Evolutionary conservation across 73 alveolate species (phyloP).

Genomic region (Symbiodinium pilosum): DNA sequence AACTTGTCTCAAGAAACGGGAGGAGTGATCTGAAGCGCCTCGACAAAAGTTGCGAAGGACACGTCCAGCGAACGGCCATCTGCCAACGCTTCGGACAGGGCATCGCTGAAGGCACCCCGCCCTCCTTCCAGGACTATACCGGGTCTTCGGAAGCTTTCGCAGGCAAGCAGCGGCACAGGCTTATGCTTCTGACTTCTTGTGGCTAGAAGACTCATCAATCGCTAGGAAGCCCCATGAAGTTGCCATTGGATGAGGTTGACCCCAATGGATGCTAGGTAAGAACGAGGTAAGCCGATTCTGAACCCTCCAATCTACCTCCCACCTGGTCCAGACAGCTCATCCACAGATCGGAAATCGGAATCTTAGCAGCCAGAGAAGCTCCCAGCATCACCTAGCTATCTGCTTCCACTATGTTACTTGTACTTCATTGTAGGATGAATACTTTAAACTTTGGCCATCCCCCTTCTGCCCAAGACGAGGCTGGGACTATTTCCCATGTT

Average conservation of each 20-base stretch:
- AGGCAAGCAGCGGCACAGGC: not conserved
- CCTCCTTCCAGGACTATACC: not conserved
- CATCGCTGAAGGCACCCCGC: slow-evolving; percentile 24
- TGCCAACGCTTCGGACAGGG: slow-evolving; percentile 23
- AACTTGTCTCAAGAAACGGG: too few species aligned
- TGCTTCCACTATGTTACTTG: too few species aligned
- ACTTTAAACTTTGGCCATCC: too few species aligned
- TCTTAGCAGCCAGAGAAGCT: not conserved
- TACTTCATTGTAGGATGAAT: too few species aligned
- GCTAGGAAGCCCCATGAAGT: too few species aligned
- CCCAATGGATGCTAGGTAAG: too few species aligned
- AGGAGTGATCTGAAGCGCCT: too few species aligned
- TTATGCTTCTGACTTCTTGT: not conserved
- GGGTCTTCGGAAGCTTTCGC: not conserved
- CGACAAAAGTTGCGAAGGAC: slow-evolving; percentile 79
- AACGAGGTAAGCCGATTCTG: too few species aligned
- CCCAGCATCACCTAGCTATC: too few species aligned
- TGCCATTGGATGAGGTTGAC: too few species aligned
- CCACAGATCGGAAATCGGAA: slow-evolving; percentile 55
- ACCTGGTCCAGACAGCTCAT: slow-evolving; percentile 60
- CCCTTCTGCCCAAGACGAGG: not conserved
- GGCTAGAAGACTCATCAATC: too few species aligned
- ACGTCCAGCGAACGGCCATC: slow-evolving; percentile 54
- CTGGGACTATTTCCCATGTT: slow-evolving; percentile 89
- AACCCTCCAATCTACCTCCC: not conserved